Percentiles rank a stretch among this genome's conserved stretches.
Conservation (phyloP, 352 stramenopile species). For the Ophiocytium majus region DNA sequence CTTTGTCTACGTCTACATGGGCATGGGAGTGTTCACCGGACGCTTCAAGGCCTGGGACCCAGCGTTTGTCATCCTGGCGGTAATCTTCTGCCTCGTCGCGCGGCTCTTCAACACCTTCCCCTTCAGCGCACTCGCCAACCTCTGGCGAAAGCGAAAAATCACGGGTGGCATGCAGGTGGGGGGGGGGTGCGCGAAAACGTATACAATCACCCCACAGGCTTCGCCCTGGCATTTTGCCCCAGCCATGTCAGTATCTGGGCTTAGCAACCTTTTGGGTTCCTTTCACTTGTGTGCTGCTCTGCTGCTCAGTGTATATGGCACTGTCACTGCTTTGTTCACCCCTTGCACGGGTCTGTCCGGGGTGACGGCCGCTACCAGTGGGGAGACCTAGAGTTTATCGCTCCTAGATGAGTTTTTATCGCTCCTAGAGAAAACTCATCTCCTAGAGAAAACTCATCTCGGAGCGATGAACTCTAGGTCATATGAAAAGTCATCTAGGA, state of each 20-base stretch:
- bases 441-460: too few relatives aligned
- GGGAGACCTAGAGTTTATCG: too few relatives aligned
- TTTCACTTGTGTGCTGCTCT: background rate
- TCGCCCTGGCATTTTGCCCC: background rate
- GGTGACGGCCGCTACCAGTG: too few relatives aligned
- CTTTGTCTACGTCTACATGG: conserved; percentile 85
- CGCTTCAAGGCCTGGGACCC: conserved; percentile 62
- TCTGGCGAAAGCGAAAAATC: conserved; percentile 62
- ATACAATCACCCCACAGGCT: background rate
- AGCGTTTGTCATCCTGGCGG: conserved; percentile 59
- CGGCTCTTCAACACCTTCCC: conserved; percentile 90
- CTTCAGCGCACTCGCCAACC: conserved; percentile 70
- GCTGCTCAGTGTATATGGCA: background rate
- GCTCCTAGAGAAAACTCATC: too few relatives aligned
- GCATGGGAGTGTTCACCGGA: conserved; percentile 71
- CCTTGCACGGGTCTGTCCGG: too few relatives aligned
- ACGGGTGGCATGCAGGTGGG: conserved; percentile 77
- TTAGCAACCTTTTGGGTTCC: background rate
- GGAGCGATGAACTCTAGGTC: too few relatives aligned
- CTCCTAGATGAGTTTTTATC: too few relatives aligned
- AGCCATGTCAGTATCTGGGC: background rate
- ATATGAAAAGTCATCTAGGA: too few relatives aligned
- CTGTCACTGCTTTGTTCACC: too few relatives aligned
- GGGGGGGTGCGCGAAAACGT: background rate
- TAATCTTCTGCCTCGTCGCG: conserved; percentile 75